phyloP scores from a whole-genome alignment of 208 protist genomes.

The Leishmania guyanensis region DNA sequence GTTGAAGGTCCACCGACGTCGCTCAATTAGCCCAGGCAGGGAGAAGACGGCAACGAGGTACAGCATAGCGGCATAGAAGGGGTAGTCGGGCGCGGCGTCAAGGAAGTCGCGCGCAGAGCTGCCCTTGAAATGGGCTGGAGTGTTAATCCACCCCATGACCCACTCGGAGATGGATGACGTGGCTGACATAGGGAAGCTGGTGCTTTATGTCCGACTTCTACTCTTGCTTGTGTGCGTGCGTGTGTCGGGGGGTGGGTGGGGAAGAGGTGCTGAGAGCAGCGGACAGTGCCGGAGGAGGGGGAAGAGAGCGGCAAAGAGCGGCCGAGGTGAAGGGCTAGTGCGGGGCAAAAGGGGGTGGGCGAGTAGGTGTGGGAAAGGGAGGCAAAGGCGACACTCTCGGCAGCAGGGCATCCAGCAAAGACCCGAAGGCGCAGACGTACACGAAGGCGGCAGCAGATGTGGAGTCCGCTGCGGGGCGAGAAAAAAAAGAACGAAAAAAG shows the following conservation, averaged over 20 bases:
- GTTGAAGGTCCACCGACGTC: constrained; percentile 35
- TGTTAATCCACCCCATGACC: constrained; percentile 20
- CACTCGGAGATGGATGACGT: not conserved
- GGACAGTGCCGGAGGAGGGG: not conserved
- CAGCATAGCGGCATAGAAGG: constrained; percentile 33
- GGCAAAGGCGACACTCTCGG: not conserved
- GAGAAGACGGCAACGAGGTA: constrained; percentile 68
- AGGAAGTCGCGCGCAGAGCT: constrained; percentile 37
- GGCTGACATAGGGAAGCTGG: not conserved
- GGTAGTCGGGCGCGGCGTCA: constrained; percentile 43
- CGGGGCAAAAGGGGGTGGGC: not conserved
- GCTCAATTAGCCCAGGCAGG: constrained; percentile 57
- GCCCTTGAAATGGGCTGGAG: constrained; percentile 44
- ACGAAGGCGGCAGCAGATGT: no score
- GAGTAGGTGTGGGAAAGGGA: not conserved
- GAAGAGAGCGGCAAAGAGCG: not conserved
- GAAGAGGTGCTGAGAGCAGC: not conserved
- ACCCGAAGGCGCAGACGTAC: not conserved
- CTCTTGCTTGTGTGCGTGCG: not conserved
- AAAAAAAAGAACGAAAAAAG: not conserved
- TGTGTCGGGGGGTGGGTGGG: not conserved
- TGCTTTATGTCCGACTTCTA: not conserved
- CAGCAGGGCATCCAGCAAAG: not conserved
- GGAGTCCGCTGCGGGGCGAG: not conserved
- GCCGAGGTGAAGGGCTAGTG: not conserved